Percentiles rank a stretch among this genome's conserved stretches.
Evolutionary conservation across 805 yeast species (phyloP).

Genomic region (Naumovozyma baii): DNA sequence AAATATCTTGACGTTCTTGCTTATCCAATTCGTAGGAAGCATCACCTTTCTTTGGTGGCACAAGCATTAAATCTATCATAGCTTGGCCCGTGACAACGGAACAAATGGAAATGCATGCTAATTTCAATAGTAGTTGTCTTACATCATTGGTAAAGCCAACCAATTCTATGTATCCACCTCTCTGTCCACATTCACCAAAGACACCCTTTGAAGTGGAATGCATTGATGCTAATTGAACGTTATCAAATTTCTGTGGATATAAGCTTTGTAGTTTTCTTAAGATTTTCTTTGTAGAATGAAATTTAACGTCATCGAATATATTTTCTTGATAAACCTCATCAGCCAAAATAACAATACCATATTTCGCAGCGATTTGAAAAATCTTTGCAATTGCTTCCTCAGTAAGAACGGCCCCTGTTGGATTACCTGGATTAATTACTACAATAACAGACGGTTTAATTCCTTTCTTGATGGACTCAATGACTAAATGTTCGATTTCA

Average conservation of each 20-base stretch:
- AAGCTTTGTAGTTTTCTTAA: slow-evolving; percentile 51
- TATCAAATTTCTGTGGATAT: slow-evolving; percentile 45
- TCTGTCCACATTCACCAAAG: slow-evolving; percentile 97
- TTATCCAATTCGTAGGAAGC: slow-evolving; percentile 60
- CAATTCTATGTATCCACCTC: slow-evolving; percentile 97
- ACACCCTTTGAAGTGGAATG: slow-evolving; percentile 98
- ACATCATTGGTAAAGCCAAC: slow-evolving; percentile 68
- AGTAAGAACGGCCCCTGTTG: slow-evolving; percentile 81
- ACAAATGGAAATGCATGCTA: slow-evolving; percentile 86
- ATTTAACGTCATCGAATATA: slow-evolving; percentile 64
- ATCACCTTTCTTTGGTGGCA: slow-evolving; percentile 80
- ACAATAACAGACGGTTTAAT: slow-evolving; percentile 68
- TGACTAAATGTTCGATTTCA: slow-evolving; percentile 47
- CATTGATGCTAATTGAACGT: slow-evolving; percentile 81
- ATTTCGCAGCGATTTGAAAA: slow-evolving; percentile 68
- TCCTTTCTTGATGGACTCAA: slow-evolving; percentile 41
- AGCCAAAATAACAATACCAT: slow-evolving; percentile 80
- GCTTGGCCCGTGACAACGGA: slow-evolving; percentile 95
- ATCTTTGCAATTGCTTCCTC: slow-evolving; percentile 59
- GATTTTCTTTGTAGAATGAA: slow-evolving; percentile 74
- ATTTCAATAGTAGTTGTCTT: slow-evolving; percentile 59
- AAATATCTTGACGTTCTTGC: slow-evolving; percentile 54
- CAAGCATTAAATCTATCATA: slow-evolving; percentile 79
- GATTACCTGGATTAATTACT: slow-evolving; percentile 96
- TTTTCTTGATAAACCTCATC: slow-evolving; percentile 98